These are phyloP conservation scores for Potentilla sterilis DNA, from an alignment of 306 rosid genomes.

Conservation along the genomic window DNA sequence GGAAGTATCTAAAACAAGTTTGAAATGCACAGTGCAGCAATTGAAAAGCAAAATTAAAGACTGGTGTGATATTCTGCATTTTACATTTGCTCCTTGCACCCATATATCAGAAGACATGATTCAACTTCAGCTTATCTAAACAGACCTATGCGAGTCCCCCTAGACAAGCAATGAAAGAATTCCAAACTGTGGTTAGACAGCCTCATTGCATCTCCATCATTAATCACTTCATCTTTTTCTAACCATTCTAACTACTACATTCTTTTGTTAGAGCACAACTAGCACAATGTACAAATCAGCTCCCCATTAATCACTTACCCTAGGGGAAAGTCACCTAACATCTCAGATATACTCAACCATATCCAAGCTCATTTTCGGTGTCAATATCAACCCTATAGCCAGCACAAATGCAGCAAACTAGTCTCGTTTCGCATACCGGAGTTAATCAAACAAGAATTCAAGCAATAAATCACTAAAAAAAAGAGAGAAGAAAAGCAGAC, in stretches of 20 bases:
- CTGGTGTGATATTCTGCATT: neutral
- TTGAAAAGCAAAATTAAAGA: neutral
- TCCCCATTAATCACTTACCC: too few relatives aligned
- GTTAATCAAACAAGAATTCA: constrained; percentile 19
- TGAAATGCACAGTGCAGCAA: neutral
- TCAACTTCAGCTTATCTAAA: neutral
- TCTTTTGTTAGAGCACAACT: neutral
- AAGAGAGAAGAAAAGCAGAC: constrained; percentile 32
- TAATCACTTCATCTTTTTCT: neutral
- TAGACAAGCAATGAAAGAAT: neutral
- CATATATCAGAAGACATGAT: neutral
- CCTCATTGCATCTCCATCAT: neutral
- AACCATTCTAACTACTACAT: neutral
- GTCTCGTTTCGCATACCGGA: too few relatives aligned
- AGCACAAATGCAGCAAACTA: too few relatives aligned
- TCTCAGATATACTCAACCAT: neutral
- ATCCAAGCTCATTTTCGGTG: neutral
- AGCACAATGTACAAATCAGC: neutral
- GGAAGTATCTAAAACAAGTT: neutral
- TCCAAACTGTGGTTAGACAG: neutral
- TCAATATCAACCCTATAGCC: too few relatives aligned
- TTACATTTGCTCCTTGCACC: neutral
- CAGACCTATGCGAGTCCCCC: neutral
- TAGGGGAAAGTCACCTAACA: too few relatives aligned
- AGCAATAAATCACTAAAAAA: constrained; percentile 4